A percentile compares a stretch with the other conserved stretches of the same genome.
These are phyloP conservation scores for Lipomyces kockii DNA, from an alignment of 805 yeast species.

Conservation along the genomic window DNA sequence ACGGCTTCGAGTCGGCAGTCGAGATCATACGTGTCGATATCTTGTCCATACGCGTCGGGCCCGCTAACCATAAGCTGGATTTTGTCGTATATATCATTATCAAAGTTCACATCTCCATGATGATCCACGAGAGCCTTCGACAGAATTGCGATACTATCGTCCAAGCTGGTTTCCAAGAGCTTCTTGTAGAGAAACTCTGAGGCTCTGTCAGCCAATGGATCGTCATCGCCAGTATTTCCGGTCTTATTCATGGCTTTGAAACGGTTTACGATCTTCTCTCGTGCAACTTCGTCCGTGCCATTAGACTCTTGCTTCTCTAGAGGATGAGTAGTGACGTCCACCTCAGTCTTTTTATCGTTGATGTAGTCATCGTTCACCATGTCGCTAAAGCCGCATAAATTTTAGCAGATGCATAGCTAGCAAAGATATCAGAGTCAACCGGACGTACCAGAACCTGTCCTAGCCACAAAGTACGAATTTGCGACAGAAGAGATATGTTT, in stretches of 20 bases:
- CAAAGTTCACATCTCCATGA: constrained; percentile 55
- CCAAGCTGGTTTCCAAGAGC: constrained; percentile 31
- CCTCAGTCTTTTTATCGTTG: not conserved
- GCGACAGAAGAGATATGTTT: no score
- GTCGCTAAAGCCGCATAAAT: no score
- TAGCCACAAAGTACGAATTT: no score
- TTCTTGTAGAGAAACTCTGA: constrained; percentile 19
- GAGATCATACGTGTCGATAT: constrained; percentile 35
- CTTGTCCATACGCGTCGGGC: constrained; percentile 24
- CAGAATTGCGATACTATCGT: constrained; percentile 51
- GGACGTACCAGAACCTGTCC: no score
- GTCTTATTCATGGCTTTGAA: constrained; percentile 23
- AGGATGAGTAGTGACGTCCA: not conserved
- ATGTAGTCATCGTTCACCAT: not conserved
- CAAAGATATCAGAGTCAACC: no score
- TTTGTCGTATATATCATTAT: constrained; percentile 35
- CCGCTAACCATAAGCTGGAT: constrained; percentile 24
- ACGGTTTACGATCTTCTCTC: constrained; percentile 20
- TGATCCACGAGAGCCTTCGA: constrained; percentile 50
- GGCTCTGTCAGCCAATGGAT: constrained; percentile 26
- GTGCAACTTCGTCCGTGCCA: constrained; percentile 10
- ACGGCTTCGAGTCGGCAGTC: constrained; percentile 52
- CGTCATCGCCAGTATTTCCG: constrained; percentile 22
- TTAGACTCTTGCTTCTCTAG: not conserved
- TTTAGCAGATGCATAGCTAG: no score